A percentile compares a stretch with the other conserved stretches of the same genome.
phyloP scores from a whole-genome alignment of 2,329 filamentous ascomycete species.

The Tolypocladium tropicale region DNA sequence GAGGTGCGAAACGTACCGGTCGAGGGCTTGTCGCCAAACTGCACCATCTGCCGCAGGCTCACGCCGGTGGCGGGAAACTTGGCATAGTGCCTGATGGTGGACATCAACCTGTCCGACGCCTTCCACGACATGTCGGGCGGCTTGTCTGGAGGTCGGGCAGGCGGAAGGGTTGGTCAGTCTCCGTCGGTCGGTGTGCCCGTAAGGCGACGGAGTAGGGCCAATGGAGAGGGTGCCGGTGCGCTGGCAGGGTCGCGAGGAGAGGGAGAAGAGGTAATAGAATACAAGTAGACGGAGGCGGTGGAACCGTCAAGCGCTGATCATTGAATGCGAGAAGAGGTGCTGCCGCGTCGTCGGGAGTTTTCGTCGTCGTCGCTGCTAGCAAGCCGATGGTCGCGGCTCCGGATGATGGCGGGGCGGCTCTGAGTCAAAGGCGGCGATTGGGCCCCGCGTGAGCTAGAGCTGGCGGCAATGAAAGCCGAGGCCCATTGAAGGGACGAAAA shows the following conservation, averaged over 20 bases:
- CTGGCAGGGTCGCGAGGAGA: not conserved
- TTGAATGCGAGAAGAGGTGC: not conserved
- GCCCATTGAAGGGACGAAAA: not conserved
- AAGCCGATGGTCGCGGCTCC: slow-evolving; percentile 5
- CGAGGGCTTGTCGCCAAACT: slow-evolving; percentile 91
- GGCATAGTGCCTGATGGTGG: slow-evolving; percentile 94
- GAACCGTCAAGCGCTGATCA: not conserved
- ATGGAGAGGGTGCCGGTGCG: too few relatives aligned
- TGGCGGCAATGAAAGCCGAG: slow-evolving; percentile 5
- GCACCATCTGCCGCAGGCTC: slow-evolving; percentile 96
- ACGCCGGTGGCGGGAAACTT: slow-evolving; percentile 94
- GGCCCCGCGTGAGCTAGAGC: slow-evolving; percentile 8
- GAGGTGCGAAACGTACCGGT: slow-evolving; percentile 51
- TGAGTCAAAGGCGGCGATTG: slow-evolving; percentile 12
- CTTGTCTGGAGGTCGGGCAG: not conserved
- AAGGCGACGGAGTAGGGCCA: not conserved
- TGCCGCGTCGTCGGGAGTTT: not conserved
- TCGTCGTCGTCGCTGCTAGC: not conserved
- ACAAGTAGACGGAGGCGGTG: not conserved
- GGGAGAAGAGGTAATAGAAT: not conserved
- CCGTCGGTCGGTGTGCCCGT: not conserved
- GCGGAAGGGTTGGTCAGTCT: not conserved
- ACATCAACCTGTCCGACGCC: slow-evolving; percentile 81
- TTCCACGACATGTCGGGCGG: slow-evolving; percentile 74
- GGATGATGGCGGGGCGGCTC: slow-evolving; percentile 9